Percentiles rank a stretch among this genome's conserved stretches.
phyloP scores from a whole-genome alignment of 345 rosid species.

The Atalantia buxifolia region DNA sequence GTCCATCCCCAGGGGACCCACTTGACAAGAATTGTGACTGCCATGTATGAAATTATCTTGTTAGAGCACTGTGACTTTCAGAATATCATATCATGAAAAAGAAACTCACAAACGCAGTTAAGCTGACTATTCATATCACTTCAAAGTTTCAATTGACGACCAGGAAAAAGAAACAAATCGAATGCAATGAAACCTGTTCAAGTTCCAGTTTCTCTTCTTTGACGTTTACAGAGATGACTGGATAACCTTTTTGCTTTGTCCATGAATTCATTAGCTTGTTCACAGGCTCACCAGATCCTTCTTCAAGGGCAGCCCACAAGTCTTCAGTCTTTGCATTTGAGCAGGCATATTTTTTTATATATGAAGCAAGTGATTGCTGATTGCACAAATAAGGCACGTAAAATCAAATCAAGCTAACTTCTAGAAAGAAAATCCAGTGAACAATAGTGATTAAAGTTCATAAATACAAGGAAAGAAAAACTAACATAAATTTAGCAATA shows the following conservation, averaged over 20 bases:
- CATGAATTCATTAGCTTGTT: slow-evolving; percentile 90
- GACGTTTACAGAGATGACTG: slow-evolving; percentile 70
- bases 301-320: slow-evolving; percentile 90
- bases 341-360: slow-evolving; percentile 67
- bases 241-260: slow-evolving; percentile 92
- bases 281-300: slow-evolving; percentile 84
- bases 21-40: slow-evolving; percentile 92
- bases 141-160: background rate
- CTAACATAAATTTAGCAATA: background rate
- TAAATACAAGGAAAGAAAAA: slow-evolving; percentile 11
- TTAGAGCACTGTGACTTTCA: slow-evolving; percentile 19
- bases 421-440: background rate
- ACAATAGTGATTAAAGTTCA: background rate
- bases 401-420: slow-evolving; percentile 4
- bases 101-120: background rate
- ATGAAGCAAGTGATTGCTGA: slow-evolving; percentile 90
- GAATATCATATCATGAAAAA: slow-evolving; percentile 3
- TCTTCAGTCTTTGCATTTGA: slow-evolving; percentile 94
- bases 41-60: slow-evolving; percentile 17
- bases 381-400: slow-evolving; percentile 10
- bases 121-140: background rate
- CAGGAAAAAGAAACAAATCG: background rate
- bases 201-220: slow-evolving; percentile 75
- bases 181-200: slow-evolving; percentile 62
- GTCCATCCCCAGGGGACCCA: slow-evolving; percentile 77